Conservation (phyloP, 805 yeast species). For the Yarrowia sp. region DNA sequence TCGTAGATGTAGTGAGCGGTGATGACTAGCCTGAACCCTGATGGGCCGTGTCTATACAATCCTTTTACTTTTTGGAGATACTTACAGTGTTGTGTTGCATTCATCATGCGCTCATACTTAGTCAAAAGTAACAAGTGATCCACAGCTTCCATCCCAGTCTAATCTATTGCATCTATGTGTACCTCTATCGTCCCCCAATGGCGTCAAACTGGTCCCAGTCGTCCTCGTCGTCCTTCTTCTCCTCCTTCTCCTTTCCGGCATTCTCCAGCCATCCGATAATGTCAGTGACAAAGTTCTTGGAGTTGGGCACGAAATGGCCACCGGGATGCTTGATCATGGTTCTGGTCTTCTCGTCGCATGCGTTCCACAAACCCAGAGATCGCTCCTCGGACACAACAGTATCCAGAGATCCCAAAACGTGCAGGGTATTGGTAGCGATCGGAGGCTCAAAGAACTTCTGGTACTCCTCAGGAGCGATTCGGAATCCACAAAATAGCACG, state of each 20-base stretch:
- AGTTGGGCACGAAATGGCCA: conserved; percentile 95
- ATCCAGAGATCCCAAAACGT: conserved; percentile 85
- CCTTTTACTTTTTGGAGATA: too few species aligned
- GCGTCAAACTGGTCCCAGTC: conserved; percentile 53
- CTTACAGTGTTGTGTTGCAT: too few species aligned
- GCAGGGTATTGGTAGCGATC: conserved; percentile 60
- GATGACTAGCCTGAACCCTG: too few species aligned
- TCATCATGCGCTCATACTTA: too few species aligned
- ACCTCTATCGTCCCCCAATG: conserved; percentile 45
- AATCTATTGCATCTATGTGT: not conserved
- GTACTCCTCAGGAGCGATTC: conserved; percentile 45
- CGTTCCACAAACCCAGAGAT: conserved; percentile 64
- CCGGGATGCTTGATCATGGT: conserved; percentile 82
- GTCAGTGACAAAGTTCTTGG: conserved; percentile 58
- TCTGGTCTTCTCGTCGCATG: conserved; percentile 56
- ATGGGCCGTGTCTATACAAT: too few species aligned
- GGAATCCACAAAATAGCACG: conserved; percentile 73
- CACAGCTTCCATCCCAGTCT: too few species aligned
- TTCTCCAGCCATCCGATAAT: conserved; percentile 48
- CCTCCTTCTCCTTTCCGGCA: conserved; percentile 20
- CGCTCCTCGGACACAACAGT: conserved; percentile 81
- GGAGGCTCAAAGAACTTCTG: conserved; percentile 49
- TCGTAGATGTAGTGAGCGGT: not conserved
- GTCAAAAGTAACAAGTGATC: too few species aligned
- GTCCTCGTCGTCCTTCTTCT: conserved; percentile 42